phyloP scores from a whole-genome alignment of 305 asterid species.

The Fraxinus latifolia region DNA sequence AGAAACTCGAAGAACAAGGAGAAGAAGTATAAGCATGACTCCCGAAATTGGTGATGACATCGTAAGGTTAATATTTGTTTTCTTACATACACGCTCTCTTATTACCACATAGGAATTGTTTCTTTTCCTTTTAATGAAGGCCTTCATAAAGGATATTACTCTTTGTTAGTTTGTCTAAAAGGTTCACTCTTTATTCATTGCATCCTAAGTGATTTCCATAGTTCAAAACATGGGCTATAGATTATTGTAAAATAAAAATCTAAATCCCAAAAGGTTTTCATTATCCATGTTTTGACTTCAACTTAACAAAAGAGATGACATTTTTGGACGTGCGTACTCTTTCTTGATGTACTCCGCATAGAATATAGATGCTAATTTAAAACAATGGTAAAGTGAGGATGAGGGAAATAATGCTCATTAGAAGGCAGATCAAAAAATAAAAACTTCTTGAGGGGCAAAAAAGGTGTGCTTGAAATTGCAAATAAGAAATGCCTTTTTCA shows the following conservation, averaged over 20 bases:
- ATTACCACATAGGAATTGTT: slow-evolving; percentile 3
- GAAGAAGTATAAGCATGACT: slow-evolving; percentile 95
- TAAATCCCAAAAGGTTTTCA: neutral
- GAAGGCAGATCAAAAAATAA: neutral
- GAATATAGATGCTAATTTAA: neutral
- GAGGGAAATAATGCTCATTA: neutral
- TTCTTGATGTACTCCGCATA: neutral
- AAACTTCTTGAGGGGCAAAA: neutral
- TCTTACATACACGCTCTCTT: slow-evolving; percentile 15
- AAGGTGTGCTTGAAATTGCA: neutral
- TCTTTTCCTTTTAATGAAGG: neutral
- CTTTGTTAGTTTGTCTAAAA: neutral
- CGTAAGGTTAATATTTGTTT: slow-evolving; percentile 67
- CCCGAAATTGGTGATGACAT: slow-evolving; percentile 98
- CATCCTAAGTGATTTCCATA: neutral
- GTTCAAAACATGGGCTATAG: neutral
- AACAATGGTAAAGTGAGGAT: neutral
- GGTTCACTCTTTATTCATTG: neutral
- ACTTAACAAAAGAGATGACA: neutral
- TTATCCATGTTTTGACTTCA: neutral
- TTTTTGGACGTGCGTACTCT: neutral
- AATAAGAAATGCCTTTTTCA: neutral
- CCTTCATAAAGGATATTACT: neutral
- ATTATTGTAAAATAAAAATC: neutral
- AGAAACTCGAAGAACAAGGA: slow-evolving; percentile 72